A percentile compares a stretch with the other conserved stretches of the same genome.
Evolutionary conservation across 2,329 filamentous ascomycete genomes (phyloP).

Genomic region (Penicillium sp.): DNA sequence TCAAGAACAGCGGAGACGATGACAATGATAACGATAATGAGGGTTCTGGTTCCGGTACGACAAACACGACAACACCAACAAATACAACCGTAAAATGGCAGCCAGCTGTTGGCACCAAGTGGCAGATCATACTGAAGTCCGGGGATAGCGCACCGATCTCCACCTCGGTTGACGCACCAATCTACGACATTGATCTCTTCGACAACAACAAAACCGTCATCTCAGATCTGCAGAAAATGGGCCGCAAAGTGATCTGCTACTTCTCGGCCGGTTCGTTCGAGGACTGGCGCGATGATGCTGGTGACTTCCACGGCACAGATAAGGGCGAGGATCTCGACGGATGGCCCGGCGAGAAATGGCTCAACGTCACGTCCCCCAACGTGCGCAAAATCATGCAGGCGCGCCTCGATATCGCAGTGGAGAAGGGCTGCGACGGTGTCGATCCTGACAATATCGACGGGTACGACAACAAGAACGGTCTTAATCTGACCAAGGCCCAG

Average conservation of each 20-base stretch:
- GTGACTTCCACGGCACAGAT: conserved; percentile 56
- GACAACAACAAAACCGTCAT: conserved; percentile 52
- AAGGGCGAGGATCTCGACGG: conserved; percentile 60
- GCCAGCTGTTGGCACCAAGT: conserved; percentile 54
- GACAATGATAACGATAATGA: conserved; percentile 28
- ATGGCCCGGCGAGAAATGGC: conserved; percentile 68
- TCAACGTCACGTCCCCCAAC: conserved; percentile 57
- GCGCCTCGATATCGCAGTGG: conserved; percentile 58
- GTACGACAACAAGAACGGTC: conserved; percentile 64
- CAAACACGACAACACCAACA: conserved; percentile 23
- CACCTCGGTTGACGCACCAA: conserved; percentile 51
- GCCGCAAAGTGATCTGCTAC: conserved; percentile 70
- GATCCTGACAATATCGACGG: conserved; percentile 72
- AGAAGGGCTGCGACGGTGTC: conserved; percentile 67
- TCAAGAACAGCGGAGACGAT: conserved; percentile 37
- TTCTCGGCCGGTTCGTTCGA: conserved; percentile 72
- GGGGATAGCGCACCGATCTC: conserved; percentile 29
- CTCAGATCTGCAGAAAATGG: conserved; percentile 48
- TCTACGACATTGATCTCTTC: conserved; percentile 65
- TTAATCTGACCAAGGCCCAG: conserved; percentile 58
- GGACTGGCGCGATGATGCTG: conserved; percentile 59
- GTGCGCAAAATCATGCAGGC: conserved; percentile 65
- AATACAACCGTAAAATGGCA: conserved; percentile 48
- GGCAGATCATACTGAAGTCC: conserved; percentile 61
- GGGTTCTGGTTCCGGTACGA: conserved; percentile 25